A percentile compares a stretch with the other conserved stretches of the same genome.
Evolutionary conservation across 306 rosid species (phyloP).

Genomic region (Citrullus mucosospermus): DNA sequence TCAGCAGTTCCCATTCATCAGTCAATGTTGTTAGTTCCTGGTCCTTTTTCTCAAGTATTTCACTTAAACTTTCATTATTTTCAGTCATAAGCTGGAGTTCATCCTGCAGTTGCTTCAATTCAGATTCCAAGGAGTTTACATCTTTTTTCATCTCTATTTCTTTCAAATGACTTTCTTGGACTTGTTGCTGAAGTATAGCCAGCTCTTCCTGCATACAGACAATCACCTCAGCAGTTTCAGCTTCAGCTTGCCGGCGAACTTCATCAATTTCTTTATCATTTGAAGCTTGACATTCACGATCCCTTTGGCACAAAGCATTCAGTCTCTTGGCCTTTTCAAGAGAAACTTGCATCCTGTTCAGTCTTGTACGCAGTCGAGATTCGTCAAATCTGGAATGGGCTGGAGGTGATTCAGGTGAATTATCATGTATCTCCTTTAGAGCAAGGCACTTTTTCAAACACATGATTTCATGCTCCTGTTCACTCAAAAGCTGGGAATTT

Average conservation of each 20-base stretch:
- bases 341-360: slow-evolving; percentile 75
- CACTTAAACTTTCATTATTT: slow-evolving; percentile 41
- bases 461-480: slow-evolving; percentile 44
- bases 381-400: slow-evolving; percentile 22
- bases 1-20: slow-evolving; percentile 61
- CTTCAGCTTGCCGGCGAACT: slow-evolving; percentile 71
- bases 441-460: slow-evolving; percentile 43
- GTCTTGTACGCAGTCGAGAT: slow-evolving; percentile 39
- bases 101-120: slow-evolving; percentile 46
- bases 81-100: slow-evolving; percentile 24
- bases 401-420: slow-evolving; percentile 24
- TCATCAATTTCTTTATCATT: slow-evolving; percentile 85
- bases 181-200: slow-evolving; percentile 53
- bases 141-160: slow-evolving; percentile 59
- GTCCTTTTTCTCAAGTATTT: slow-evolving; percentile 43
- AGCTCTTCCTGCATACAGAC: slow-evolving; percentile 96
- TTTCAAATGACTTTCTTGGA: slow-evolving; percentile 46
- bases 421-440: slow-evolving; percentile 34
- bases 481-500: slow-evolving; percentile 38
- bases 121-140: slow-evolving; percentile 36
- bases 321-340: slow-evolving; percentile 84
- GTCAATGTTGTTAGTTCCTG: slow-evolving; percentile 33
- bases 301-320: slow-evolving; percentile 59
- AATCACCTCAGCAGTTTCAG: slow-evolving; percentile 91
- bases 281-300: slow-evolving; percentile 60